A percentile compares a stretch with the other conserved stretches of the same genome.
Conservation (phyloP, 1,284 basidiomycete genomes). For the Trichosporon coremiiforme region DNA sequence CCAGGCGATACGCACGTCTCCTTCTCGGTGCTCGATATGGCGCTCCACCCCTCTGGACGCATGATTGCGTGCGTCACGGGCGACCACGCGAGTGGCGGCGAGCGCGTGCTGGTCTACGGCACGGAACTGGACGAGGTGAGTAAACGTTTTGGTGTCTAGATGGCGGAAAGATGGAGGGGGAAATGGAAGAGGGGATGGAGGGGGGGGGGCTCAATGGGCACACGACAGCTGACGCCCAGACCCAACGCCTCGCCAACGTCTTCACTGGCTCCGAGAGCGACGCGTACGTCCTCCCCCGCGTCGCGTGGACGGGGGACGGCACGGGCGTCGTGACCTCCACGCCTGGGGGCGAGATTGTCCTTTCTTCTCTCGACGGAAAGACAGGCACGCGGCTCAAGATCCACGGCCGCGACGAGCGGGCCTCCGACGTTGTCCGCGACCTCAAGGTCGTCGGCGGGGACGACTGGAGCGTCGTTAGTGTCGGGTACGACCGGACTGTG, state of each 20-base stretch:
- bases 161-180: too few species aligned
- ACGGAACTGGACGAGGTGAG: slow-evolving; percentile 42
- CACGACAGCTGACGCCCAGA: slow-evolving; percentile 28
- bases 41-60: slow-evolving; percentile 50
- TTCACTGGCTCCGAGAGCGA: slow-evolving; percentile 52
- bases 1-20: slow-evolving; percentile 53
- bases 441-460: slow-evolving; percentile 18
- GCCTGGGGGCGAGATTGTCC: slow-evolving; percentile 47
- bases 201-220: too few species aligned
- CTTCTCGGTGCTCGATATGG: slow-evolving; percentile 66
- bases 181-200: too few species aligned
- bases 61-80: slow-evolving; percentile 55
- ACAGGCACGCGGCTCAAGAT: slow-evolving; percentile 45
- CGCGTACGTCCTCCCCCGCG: slow-evolving; percentile 53
- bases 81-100: slow-evolving; percentile 50
- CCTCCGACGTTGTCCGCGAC: slow-evolving; percentile 50
- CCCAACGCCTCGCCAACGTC: slow-evolving; percentile 46
- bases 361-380: slow-evolving; percentile 45
- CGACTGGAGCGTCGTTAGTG: slow-evolving; percentile 50
- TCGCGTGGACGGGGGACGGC: slow-evolving; percentile 53
- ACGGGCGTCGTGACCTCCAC: slow-evolving; percentile 50
- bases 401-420: slow-evolving; percentile 33
- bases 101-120: slow-evolving; percentile 35
- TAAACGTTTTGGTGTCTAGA: neutral
- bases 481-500: slow-evolving; percentile 53